A percentile compares a stretch with the other conserved stretches of the same genome.
phyloP scores from a whole-genome alignment of 106 monocot genomes.

The Platanthera zijinensis region DNA sequence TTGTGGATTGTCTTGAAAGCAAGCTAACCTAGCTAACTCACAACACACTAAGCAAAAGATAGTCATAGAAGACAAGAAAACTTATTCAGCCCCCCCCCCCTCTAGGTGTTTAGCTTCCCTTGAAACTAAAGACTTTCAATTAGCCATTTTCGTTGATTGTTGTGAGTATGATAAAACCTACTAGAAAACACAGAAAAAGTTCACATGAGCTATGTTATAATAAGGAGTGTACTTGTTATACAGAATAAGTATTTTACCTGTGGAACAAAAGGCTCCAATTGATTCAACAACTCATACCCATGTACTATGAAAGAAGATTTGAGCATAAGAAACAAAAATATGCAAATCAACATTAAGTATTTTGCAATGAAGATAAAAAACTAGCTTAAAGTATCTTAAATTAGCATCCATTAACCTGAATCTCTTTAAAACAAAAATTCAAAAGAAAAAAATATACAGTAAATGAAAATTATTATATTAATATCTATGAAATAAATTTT shows the following conservation, averaged over 20 bases:
- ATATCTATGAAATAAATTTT: too few species aligned
- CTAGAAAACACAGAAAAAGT: not conserved
- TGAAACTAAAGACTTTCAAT: too few species aligned
- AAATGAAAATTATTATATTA: not conserved
- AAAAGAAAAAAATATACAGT: not conserved
- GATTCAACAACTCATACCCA: slow-evolving; percentile 86
- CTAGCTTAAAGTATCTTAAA: slow-evolving; percentile 95
- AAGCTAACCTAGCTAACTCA: too few species aligned
- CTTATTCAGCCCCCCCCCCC: too few species aligned
- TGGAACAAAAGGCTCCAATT: slow-evolving; percentile 92
- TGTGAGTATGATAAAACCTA: slow-evolving; percentile 87
- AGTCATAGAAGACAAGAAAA: too few species aligned
- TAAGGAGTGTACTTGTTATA: not conserved
- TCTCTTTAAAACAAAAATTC: slow-evolving; percentile 31
- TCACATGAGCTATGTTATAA: not conserved
- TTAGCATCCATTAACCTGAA: slow-evolving; percentile 99
- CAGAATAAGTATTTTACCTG: slow-evolving; percentile 35
- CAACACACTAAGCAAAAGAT: too few species aligned
- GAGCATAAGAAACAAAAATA: slow-evolving; percentile 7
- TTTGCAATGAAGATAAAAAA: not conserved
- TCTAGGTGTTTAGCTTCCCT: too few species aligned
- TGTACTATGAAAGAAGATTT: slow-evolving; percentile 12
- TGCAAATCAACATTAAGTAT: slow-evolving; percentile 4
- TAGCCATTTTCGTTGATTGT: slow-evolving; percentile 95
- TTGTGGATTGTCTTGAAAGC: too few species aligned